Base-by-base conservation (phyloP, 129 eudicot species). In the Glebionis coronaria region DNA sequence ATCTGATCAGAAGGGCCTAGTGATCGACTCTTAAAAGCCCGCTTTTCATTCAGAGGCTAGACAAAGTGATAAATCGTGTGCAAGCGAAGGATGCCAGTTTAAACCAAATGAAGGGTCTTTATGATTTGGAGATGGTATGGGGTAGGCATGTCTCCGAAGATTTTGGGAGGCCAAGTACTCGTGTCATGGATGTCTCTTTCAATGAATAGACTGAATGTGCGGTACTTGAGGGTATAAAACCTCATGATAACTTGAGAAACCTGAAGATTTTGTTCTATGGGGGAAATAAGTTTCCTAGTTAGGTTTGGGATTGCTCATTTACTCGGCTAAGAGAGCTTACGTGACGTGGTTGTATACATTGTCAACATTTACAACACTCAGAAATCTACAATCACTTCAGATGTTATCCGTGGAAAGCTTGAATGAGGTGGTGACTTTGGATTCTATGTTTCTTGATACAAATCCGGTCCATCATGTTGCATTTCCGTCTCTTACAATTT, bases 41-140 rank as follows among this genome's bases (percentile, higher is more conserved):
- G 0, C 35, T 55, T 55, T 55, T 31, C 35, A 55, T 55, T 20
- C 9, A 20, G 4, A n/a, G 35, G n/a, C 23, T 55, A 28, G 60
- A 55, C 0, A 20, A 55, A 21, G 35, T 55, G 60, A 55, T 55
- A 19, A 28, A 55, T 55, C 60, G 31, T 9, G 20, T 9, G 0
- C 29, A 55, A 55, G 60, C 60, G 20, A 55, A 20, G 60, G 60
- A 55, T 55, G 60, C 60, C 2, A 55, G 23, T 20, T 21, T 55
- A 21, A 12, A 3, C 12, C 31, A 20, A 54, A 54, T 8, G 60
- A 54, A 54, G 27, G 31, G 60, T 5, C 60, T 54, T 20, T 23
- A 5, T 54, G 21, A 20, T 4, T n/a, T 54, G 60, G 27, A 54
- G 9, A 5, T 54, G 59, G 31, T 6, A 9, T 54, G 60, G 60